Evolutionary conservation across 495 filamentous ascomycete genomes (phyloP).

Genomic region (Hyaloscypha hepaticicola): DNA sequence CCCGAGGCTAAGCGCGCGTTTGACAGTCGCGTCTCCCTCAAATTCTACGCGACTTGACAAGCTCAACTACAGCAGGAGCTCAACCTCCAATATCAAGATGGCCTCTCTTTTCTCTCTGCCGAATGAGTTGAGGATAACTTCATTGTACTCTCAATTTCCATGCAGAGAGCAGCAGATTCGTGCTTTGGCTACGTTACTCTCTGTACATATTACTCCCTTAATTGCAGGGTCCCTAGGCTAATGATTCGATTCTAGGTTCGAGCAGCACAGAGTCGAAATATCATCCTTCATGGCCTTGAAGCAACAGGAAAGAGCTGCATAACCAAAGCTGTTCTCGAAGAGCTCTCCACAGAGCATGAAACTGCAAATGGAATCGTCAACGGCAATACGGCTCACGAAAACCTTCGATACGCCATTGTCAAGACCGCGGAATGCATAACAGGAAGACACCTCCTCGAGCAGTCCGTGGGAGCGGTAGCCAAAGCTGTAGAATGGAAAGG

Average conservation of each 20-base stretch:
- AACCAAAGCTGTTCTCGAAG: conserved; percentile 58
- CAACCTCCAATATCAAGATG: conserved; percentile 2
- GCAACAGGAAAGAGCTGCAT: conserved; percentile 89
- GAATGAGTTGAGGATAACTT: conserved; percentile 50
- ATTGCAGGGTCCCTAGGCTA: not conserved
- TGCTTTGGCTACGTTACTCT: conserved; percentile 60
- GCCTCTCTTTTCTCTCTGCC: conserved; percentile 44
- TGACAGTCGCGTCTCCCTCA: conserved; percentile 23
- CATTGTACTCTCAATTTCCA: conserved; percentile 51
- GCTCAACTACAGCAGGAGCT: not conserved
- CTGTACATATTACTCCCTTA: conserved; percentile 44
- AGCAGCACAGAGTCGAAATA: conserved; percentile 50
- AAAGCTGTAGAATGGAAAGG: conserved; percentile 45
- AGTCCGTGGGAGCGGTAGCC: conserved; percentile 53
- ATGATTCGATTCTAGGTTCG: conserved; percentile 13
- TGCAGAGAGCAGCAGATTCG: conserved; percentile 64
- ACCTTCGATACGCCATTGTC: conserved; percentile 67
- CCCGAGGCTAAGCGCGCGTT: not conserved
- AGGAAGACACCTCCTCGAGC: conserved; percentile 80
- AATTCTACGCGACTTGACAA: conserved; percentile 19
- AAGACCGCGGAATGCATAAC: conserved; percentile 86
- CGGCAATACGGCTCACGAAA: conserved; percentile 13
- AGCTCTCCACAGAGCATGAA: conserved; percentile 30
- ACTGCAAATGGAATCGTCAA: conserved; percentile 6
- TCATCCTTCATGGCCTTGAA: conserved; percentile 83